phyloP scores from a whole-genome alignment of 2,329 filamentous ascomycete species.

The Rhinocladiella mackenziei region DNA sequence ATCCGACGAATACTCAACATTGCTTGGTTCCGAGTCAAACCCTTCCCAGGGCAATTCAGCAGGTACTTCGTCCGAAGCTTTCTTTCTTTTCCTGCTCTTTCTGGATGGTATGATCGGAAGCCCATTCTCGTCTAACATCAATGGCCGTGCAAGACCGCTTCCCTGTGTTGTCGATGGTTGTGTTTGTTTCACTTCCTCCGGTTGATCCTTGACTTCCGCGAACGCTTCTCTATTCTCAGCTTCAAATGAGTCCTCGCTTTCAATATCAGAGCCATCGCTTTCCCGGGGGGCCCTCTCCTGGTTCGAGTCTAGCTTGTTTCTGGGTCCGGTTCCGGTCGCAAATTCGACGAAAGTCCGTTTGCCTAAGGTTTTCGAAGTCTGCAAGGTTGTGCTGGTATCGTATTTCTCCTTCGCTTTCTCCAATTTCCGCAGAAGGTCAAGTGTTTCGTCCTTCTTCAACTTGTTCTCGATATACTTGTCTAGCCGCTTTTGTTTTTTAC shows the following conservation, averaged over 20 bases:
- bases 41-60: conserved; percentile 45
- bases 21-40: conserved; percentile 44
- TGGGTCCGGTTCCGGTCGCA: neutral
- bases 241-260: conserved; percentile 30
- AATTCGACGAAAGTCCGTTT: conserved; percentile 65
- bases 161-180: conserved; percentile 43
- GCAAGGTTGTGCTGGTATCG: conserved; percentile 62
- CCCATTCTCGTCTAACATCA: conserved; percentile 75
- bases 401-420: conserved; percentile 71
- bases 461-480: conserved; percentile 81
- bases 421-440: conserved; percentile 77
- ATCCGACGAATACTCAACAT: conserved; percentile 13
- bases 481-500: conserved; percentile 64
- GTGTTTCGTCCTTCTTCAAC: conserved; percentile 87
- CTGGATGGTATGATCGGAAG: conserved; percentile 72
- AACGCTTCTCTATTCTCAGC: conserved; percentile 33
- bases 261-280: conserved; percentile 19
- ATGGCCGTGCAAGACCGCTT: conserved; percentile 78
- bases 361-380: conserved; percentile 73
- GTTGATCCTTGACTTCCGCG: conserved; percentile 49
- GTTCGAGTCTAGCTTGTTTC: neutral
- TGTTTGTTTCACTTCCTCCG: conserved; percentile 5
- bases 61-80: conserved; percentile 27
- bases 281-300: neutral
- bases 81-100: conserved; percentile 61